Evolutionary conservation across 2,329 filamentous ascomycete genomes (phyloP).

Genomic region (Ceratocystis cacaofunesta): DNA sequence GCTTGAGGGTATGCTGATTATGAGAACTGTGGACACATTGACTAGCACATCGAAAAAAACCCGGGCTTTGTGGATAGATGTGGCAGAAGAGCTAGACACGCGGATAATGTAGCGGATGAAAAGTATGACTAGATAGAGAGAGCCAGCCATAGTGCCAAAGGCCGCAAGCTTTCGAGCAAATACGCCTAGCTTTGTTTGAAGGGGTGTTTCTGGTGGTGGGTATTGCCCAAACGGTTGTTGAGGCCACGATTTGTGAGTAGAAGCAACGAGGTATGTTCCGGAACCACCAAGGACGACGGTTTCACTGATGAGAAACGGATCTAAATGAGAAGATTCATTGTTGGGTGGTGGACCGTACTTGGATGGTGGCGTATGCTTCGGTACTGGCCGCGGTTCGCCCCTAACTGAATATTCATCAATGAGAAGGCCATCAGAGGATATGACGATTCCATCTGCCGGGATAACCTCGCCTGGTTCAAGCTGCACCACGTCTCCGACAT

Average conservation of each 20-base stretch:
- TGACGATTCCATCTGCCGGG: conserved; percentile 56
- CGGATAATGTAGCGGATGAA: conserved; percentile 28
- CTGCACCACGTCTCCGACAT: conserved; percentile 60
- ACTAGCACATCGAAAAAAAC: conserved; percentile 30
- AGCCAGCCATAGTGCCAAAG: conserved; percentile 28
- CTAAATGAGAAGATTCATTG: conserved; percentile 28
- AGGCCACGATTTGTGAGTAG: conserved; percentile 57
- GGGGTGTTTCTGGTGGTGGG: conserved; percentile 60
- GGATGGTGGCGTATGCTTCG: conserved; percentile 32
- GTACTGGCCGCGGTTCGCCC: conserved; percentile 58
- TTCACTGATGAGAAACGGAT: conserved; percentile 70
- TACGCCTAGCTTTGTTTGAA: conserved; percentile 63
- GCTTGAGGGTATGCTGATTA: conserved; percentile 46
- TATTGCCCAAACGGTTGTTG: conserved; percentile 47
- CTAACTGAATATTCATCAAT: conserved; percentile 59
- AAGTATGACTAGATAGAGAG: conserved; percentile 29
- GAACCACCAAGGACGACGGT: conserved; percentile 64
- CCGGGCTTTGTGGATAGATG: conserved; percentile 36
- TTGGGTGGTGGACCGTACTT: background rate
- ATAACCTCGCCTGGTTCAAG: conserved; percentile 60
- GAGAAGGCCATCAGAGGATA: conserved; percentile 47
- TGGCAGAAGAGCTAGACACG: conserved; percentile 19
- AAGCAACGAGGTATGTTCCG: conserved; percentile 60
- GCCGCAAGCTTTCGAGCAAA: conserved; percentile 58
- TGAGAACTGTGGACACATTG: conserved; percentile 39